phyloP scores from a whole-genome alignment of 345 rosid genomes.

The Aethionema arabicum region DNA sequence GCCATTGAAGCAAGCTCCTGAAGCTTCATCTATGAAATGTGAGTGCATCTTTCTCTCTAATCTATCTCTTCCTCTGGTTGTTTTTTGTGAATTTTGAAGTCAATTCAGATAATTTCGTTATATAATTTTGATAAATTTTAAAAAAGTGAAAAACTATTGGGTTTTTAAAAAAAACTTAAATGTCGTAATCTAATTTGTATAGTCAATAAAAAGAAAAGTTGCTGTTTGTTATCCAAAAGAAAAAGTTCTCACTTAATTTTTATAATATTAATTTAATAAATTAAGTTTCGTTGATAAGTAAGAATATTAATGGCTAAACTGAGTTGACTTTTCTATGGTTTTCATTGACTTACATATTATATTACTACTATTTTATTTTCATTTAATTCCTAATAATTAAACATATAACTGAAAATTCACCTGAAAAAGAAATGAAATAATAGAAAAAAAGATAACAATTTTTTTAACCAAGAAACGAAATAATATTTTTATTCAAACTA shows the following conservation, averaged over 20 bases:
- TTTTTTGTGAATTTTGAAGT: constrained; percentile 19
- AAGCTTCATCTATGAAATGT: constrained; percentile 43
- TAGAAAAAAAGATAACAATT: neutral
- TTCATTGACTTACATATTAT: neutral
- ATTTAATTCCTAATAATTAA: too few relatives aligned
- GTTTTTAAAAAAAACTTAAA: neutral
- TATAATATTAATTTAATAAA: neutral
- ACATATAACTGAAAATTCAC: neutral
- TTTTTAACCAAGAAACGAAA: too few relatives aligned
- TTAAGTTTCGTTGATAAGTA: constrained; percentile 11
- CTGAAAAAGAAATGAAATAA: neutral
- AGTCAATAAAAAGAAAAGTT: constrained; percentile 30
- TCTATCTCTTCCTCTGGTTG: constrained; percentile 8
- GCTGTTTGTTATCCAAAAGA: neutral
- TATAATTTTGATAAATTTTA: neutral
- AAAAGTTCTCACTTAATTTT: constrained; percentile 12
- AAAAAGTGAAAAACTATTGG: neutral
- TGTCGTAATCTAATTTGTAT: constrained; percentile 21
- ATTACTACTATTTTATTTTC: too few relatives aligned
- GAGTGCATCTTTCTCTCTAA: constrained; percentile 43
- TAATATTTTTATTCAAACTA: too few relatives aligned
- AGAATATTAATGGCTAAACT: constrained; percentile 10
- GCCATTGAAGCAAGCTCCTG: constrained; percentile 50
- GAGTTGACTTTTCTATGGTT: constrained; percentile 25
- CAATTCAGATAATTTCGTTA: constrained; percentile 19